phyloP scores from a whole-genome alignment of 139 green algal genomes.

The Pedinophyceae sp. region DNA sequence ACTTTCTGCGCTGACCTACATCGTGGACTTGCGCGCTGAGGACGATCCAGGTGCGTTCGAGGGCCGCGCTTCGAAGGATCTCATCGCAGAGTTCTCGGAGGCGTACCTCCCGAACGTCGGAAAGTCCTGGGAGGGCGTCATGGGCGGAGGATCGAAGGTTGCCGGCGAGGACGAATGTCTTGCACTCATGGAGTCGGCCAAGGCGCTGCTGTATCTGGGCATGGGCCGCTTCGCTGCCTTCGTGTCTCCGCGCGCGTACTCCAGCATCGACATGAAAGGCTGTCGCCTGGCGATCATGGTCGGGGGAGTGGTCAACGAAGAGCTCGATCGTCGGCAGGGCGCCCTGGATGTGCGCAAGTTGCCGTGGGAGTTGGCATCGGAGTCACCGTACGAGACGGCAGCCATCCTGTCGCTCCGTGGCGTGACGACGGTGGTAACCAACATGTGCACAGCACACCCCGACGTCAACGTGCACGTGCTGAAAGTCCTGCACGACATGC shows the following conservation, averaged over 20 bases:
- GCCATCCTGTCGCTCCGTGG: background rate
- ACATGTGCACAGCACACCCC: background rate
- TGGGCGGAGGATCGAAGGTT: background rate
- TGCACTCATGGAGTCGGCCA: background rate
- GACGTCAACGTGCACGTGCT: background rate
- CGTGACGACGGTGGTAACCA: background rate
- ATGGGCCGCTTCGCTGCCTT: background rate
- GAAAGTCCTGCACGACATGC: background rate
- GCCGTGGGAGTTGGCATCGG: background rate
- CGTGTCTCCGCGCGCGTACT: background rate
- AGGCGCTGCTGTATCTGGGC: background rate
- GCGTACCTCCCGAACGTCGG: background rate
- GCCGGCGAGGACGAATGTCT: background rate
- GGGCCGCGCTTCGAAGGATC: background rate
- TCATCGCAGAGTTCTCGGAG: background rate
- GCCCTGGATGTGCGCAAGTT: background rate
- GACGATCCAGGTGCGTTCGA: background rate
- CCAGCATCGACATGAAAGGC: background rate
- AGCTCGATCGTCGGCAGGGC: background rate
- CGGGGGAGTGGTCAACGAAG: background rate
- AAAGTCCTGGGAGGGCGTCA: background rate
- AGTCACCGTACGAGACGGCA: background rate
- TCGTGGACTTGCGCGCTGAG: background rate
- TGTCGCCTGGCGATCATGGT: background rate
- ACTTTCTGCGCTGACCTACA: background rate